Evolutionary conservation across 2,329 filamentous ascomycete genomes (phyloP), one percentile per base, ranked within the genome.

Genomic region (Onygena corvina): DNA sequence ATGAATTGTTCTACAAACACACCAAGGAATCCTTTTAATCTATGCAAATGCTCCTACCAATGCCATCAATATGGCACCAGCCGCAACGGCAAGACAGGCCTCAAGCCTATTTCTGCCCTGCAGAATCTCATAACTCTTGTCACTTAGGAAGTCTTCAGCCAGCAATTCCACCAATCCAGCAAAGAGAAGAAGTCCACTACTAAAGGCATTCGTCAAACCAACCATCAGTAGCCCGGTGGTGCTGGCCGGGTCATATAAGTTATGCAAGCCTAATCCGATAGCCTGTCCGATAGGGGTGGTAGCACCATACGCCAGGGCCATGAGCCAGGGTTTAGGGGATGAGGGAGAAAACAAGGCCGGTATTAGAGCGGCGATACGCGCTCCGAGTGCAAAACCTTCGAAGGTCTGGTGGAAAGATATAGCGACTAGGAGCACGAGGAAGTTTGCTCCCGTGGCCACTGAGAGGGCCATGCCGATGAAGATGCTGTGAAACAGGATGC

Each of bases 391-490:
- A 11, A 94, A 79, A 1, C 87, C 87, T 68, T 94, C 87, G 56
- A 94, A 94, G 1, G 84, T 87, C 68, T 94, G 84, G 60, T 92
- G 86, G 65, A 90, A 89, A 55, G 78, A 80, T 54, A 92, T 88
- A 46, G 86, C 86, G 25, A 89, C 73, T 0, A 92, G 71, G 54
- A 92, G 84, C 9, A 90, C 83, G 35, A 86, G 71, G 60, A 92
- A 92, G 1, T 83, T 79, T 0, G 84, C 82, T 0, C 85, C 85
- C 0, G 84, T 87, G 0, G 86, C 81, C 0, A 92, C 86, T 0
- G 83, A 87, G 25, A 92, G 74, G 3, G 86, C 84, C 84, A 90
- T 89, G 53, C 86, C 86, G 58, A 92, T 90, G 60, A 92, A 92
- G 48, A 92, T 74, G 60, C 80, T 85, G 69, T 92, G 86, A 62